A percentile compares a stretch with the other conserved stretches of the same genome.
Evolutionary conservation across 192 early-diverging fungal species (phyloP).

Genomic region (Backusella westeae): DNA sequence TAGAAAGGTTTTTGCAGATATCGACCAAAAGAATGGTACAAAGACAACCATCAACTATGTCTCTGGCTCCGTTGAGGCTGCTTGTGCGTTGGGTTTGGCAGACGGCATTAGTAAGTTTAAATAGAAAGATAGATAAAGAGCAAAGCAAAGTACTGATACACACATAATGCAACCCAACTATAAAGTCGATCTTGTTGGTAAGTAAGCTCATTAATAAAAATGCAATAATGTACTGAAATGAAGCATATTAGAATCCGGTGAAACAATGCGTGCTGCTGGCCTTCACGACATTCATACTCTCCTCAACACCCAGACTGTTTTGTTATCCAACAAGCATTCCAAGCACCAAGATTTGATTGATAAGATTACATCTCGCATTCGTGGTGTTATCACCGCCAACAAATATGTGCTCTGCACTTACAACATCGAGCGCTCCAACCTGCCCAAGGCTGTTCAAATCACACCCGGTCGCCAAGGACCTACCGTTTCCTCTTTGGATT

Average conservation of each 20-base stretch:
- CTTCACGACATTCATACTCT: constrained; percentile 87
- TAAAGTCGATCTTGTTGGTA: constrained; percentile 52
- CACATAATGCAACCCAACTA: background rate
- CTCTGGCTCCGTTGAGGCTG: constrained; percentile 92
- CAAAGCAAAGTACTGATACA: background rate
- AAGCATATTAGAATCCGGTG: constrained; percentile 74
- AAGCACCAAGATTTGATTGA: constrained; percentile 74
- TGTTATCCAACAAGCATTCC: constrained; percentile 82
- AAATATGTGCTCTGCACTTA: constrained; percentile 90
- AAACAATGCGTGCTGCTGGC: constrained; percentile 99
- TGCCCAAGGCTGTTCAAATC: constrained; percentile 67
- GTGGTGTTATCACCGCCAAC: constrained; percentile 87
- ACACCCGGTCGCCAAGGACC: constrained; percentile 94
- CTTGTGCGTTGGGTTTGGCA: constrained; percentile 93
- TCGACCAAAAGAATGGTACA: constrained; percentile 61
- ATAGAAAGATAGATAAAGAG: background rate
- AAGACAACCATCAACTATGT: constrained; percentile 85
- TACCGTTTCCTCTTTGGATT: constrained; percentile 81
- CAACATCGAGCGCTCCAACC: constrained; percentile 70
- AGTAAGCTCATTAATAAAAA: background rate
- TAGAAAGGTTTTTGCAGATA: constrained; percentile 61
- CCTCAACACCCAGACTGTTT: constrained; percentile 80
- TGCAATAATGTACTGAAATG: background rate
- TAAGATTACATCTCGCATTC: constrained; percentile 79
- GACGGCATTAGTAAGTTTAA: constrained; percentile 84